Conservation (phyloP, 2,329 filamentous ascomycete species). For the Fusarium redolens region DNA sequence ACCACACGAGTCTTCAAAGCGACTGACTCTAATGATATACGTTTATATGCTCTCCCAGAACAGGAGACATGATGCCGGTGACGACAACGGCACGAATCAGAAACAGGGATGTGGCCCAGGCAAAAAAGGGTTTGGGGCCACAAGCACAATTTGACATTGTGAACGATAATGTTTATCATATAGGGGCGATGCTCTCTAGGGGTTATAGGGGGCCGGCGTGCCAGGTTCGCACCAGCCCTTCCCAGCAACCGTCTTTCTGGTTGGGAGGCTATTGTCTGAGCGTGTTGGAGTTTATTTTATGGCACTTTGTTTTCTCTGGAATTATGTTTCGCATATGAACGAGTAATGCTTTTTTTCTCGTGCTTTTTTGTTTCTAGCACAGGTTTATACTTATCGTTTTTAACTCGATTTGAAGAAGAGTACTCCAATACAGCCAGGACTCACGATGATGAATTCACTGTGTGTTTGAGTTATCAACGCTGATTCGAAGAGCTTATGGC, state of each 20-base stretch:
- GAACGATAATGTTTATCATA: slow-evolving; percentile 48
- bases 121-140: slow-evolving; percentile 18
- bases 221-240: slow-evolving; percentile 27
- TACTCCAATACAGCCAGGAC: slow-evolving; percentile 30
- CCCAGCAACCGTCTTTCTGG: slow-evolving; percentile 36
- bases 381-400: slow-evolving; percentile 28
- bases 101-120: slow-evolving; percentile 41
- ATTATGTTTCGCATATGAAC: slow-evolving; percentile 15
- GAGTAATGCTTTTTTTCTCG: slow-evolving; percentile 28
- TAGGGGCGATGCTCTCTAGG: slow-evolving; percentile 33
- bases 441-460: slow-evolving; percentile 17
- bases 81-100: slow-evolving; percentile 44
- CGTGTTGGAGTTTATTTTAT: slow-evolving; percentile 44
- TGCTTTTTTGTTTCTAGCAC: slow-evolving; percentile 29
- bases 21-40: slow-evolving; percentile 46
- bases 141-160: slow-evolving; percentile 40
- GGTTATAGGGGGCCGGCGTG: slow-evolving; percentile 20
- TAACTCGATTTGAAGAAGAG: slow-evolving; percentile 27
- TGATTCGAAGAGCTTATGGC: slow-evolving; percentile 24
- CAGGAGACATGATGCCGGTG: slow-evolving; percentile 42
- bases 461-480: slow-evolving; percentile 12
- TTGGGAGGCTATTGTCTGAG: slow-evolving; percentile 39
- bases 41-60: slow-evolving; percentile 42
- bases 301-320: slow-evolving; percentile 27
- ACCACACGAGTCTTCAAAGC: slow-evolving; percentile 35